Percentiles rank a stretch among this genome's conserved stretches.
Evolutionary conservation across 176 grass and related monocot genomes (phyloP).

Genomic region (Musa troglodytarum): DNA sequence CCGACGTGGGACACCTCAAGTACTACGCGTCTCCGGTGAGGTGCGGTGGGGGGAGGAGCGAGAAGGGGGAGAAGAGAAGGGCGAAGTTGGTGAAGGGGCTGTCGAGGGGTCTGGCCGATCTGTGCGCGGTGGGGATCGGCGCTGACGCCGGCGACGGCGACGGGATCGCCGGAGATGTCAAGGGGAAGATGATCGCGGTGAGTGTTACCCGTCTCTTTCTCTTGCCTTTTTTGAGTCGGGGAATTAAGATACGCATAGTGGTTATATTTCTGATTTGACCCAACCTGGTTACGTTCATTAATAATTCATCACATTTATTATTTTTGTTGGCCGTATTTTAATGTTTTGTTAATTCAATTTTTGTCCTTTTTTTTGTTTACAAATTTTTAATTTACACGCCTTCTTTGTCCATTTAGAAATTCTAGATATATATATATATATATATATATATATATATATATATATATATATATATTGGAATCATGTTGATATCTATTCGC

Average conservation of each 20-base stretch:
- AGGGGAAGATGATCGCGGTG: slow-evolving; percentile 31
- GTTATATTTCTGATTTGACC: background rate
- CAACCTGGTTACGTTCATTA: background rate
- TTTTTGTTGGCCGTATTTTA: too few species aligned
- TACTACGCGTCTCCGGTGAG: slow-evolving; percentile 24
- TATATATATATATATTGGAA: too few species aligned
- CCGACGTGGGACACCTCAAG: slow-evolving; percentile 26
- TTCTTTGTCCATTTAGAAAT: too few species aligned
- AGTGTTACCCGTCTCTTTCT: background rate
- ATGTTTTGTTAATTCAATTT: too few species aligned
- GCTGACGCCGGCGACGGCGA: background rate
- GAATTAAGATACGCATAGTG: too few species aligned
- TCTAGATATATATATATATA: too few species aligned
- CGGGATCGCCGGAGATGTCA: slow-evolving; percentile 6
- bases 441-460: too few species aligned
- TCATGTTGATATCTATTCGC: too few species aligned
- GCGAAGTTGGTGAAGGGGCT: slow-evolving; percentile 34
- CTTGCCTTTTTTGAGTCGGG: background rate
- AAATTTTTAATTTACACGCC: too few species aligned
- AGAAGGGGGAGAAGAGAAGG: slow-evolving; percentile 32
- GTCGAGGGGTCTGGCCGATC: slow-evolving; percentile 26
- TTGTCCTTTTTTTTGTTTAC: too few species aligned
- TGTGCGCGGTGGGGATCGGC: slow-evolving; percentile 17
- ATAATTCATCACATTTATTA: too few species aligned
- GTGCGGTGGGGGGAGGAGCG: background rate